Base-by-base conservation (phyloP, 441 rosid genomes). In the Croton laevigatus region DNA sequence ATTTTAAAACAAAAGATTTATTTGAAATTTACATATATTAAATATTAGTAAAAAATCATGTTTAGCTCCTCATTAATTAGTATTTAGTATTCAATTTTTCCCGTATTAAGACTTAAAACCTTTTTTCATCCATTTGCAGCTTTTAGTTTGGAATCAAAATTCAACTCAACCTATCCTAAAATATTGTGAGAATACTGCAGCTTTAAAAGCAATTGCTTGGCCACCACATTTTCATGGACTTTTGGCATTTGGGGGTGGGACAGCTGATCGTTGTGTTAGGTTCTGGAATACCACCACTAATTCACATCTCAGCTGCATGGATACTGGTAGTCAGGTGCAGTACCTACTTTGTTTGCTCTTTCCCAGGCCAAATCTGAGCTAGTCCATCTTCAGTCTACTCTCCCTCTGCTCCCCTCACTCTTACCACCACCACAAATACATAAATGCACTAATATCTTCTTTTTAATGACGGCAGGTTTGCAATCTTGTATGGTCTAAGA, bases 121-220 rank as follows among this genome's bases (percentile, higher is more conserved):
- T 44, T 42, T 48, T 65, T 20, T 55, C 70, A 67, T 73, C 65
- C 16, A 51, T 71, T n/a, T 82, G 80, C 90, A 94, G 98, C 95
- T 94, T 68, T 87, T 91, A 78, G 93, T 94, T 74, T 94, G 98
- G 98, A 94, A 91, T 78, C 97, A 91, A 74, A 95, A 91, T 82
- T 88, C 97, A 76, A 85, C 86, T 76, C 92, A 94, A 63, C 98
- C 98, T 8, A 85, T 91, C 48, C 68, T 90, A 61, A 94, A 89
- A 79, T 94, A 85, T 81, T 81, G 92, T 66, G 98, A 89, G 77
- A 97, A 94, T 83, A 89, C 92, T 4, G 98, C 98, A 14, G 98
- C 98, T 52, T 97, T 94, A 49, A 94, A 94, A 82, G 98, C 98
- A 62, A 94, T 94, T 75, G 97, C 98, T 62, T 94, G 98, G 97